A percentile compares a stretch with the other conserved stretches of the same genome.
These are phyloP conservation scores for Nidula microcarpa DNA, from an alignment of 768 basidiomycete genomes.

Conservation along the genomic window DNA sequence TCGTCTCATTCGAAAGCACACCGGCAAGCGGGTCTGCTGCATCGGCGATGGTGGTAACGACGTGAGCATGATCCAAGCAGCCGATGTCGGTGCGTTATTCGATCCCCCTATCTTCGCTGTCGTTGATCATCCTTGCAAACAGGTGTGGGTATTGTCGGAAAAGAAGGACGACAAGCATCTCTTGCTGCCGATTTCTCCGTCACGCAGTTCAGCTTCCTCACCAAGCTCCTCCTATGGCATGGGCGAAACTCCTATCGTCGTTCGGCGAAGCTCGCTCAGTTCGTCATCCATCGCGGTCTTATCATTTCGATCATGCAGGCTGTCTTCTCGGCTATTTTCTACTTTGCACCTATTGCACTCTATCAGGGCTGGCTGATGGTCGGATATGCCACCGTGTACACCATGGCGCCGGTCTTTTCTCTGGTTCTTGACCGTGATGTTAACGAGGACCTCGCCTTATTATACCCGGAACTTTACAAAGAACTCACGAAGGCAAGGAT, in stretches of 20 bases:
- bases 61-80: constrained; percentile 99
- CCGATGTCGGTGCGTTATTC: constrained; percentile 82
- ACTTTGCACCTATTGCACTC: constrained; percentile 92
- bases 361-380: constrained; percentile 99
- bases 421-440: constrained; percentile 94
- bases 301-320: constrained; percentile 99
- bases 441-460: constrained; percentile 88
- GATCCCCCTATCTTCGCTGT: neutral
- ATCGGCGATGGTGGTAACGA: constrained; percentile 99
- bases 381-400: constrained; percentile 94
- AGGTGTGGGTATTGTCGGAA: constrained; percentile 98
- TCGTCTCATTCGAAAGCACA: constrained; percentile 82
- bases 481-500: constrained; percentile 87
- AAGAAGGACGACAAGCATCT: constrained; percentile 98
- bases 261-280: constrained; percentile 95
- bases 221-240: constrained; percentile 97
- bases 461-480: constrained; percentile 98
- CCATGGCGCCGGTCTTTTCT: constrained; percentile 98
- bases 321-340: constrained; percentile 90
- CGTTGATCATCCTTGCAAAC: neutral
- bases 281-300: constrained; percentile 95
- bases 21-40: constrained; percentile 95
- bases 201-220: constrained; percentile 93
- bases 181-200: constrained; percentile 99
- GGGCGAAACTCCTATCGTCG: constrained; percentile 98